Base-by-base conservation (phyloP, 768 basidiomycete species). In the Lactifluus subvellereus region DNA sequence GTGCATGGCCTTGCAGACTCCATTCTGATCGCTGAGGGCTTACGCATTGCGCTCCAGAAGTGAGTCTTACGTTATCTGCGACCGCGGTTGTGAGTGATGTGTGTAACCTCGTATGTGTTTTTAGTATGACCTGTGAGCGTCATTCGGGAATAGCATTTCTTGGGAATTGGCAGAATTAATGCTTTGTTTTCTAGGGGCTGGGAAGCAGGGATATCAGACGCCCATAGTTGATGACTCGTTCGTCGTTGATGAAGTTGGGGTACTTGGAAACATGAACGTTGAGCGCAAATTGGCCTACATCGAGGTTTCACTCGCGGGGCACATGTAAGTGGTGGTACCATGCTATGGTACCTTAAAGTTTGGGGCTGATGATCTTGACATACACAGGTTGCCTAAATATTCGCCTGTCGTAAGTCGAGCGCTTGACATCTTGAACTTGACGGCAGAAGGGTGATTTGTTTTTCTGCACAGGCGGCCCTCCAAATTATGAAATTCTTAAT, bases 1-100 rank as follows among this genome's bases (percentile, higher is more conserved):
- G 78, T 84, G 5, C 88, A 91, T 56, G 89, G 89, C 0, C 75
- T 89, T 54, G 86, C 82, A 0, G 89, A 91, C 72, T 91, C 82
- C 68, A 78, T 87, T 60, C 75, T 88, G 38, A 88, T 91, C 54
- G 82, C 88, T 10, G 85, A 89, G 65, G 89, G 89, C 2, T 67
- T 74, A 27, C 68, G 76, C 9, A 72, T 74, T 20, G 74, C 72
- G 4, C 69, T 77, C 30, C 76, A 77, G 57, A 76, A 77, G 74
- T 76, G 62, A 65, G 75, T 68, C 6, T 18, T 18, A 37, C n/a
- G 3, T 32, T 30, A 32, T 60, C n/a, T 6, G 20, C 32, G 18
- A 40, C n/a, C 2, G 4, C 2, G n/a, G 14, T 5, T 8, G 47
- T 49, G 30, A 7, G 53, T 35, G 13, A 10, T 63, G 16, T 35